These are phyloP conservation scores for Penicillium palitans DNA, from an alignment of 2,329 filamentous ascomycete genomes.

Conservation along the genomic window DNA sequence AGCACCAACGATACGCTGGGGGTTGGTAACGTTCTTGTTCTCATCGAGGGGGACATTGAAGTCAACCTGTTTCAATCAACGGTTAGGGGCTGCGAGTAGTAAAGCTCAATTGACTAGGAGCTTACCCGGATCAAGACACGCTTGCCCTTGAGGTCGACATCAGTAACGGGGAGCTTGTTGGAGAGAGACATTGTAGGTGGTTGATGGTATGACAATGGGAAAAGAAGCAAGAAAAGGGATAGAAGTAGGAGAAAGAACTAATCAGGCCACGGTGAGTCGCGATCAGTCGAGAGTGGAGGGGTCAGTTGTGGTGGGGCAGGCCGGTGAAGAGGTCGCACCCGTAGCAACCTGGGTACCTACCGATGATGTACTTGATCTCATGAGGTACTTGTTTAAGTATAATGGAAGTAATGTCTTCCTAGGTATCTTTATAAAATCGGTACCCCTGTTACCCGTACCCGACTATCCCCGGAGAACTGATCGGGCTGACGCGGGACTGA, in stretches of 20 bases:
- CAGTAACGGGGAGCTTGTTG: conserved; percentile 95
- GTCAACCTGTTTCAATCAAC: conserved; percentile 69
- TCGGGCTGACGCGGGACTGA: conserved; percentile 47
- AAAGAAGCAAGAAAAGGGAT: conserved; percentile 8
- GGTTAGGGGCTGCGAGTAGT: conserved; percentile 4
- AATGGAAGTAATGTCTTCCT: accelerated
- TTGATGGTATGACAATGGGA: conserved; percentile 10
- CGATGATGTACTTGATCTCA: conserved; percentile 8
- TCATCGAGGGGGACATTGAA: conserved; percentile 98
- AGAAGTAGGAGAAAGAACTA: conserved; percentile 16
- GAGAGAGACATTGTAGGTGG: conserved; percentile 79
- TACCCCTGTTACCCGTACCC: conserved; percentile 12
- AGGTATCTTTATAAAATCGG: conserved; percentile 5
- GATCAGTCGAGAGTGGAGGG: conserved; percentile 25
- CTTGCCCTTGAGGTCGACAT: conserved; percentile 98
- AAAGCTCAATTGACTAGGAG: conserved; percentile 29
- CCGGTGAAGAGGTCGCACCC: conserved; percentile 26
- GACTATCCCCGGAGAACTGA: conserved; percentile 30
- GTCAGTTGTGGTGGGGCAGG: conserved; percentile 25
- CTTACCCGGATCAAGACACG: conserved; percentile 93
- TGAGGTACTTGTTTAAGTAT: conserved; percentile 4
- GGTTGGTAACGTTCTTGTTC: conserved; percentile 94
- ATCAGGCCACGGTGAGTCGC: conserved; percentile 31
- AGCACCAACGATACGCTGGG: conserved; percentile 95
- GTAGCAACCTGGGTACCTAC: conserved; percentile 14